Percentiles rank a stretch among this genome's conserved stretches.
Conservation (phyloP, 805 yeast species). For the Wickerhamomyces alni region DNA sequence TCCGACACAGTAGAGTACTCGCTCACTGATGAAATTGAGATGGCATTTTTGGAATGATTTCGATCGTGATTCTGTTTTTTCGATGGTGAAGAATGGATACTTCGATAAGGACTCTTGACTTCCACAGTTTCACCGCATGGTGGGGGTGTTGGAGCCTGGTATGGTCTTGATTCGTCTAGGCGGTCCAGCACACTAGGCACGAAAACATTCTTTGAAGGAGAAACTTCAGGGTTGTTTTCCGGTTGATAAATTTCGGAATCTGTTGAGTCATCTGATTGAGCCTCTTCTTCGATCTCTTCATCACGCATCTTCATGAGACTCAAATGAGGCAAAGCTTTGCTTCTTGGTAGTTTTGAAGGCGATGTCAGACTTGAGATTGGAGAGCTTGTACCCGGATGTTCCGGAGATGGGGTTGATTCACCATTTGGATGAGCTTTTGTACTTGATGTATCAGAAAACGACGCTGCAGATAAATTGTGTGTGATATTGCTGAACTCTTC, state of each 20-base stretch:
- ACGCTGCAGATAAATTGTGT: too few relatives aligned
- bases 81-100: not conserved
- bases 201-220: not conserved
- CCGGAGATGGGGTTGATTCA: slow-evolving; percentile 20
- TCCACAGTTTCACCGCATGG: not conserved
- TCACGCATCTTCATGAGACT: slow-evolving; percentile 19
- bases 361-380: slow-evolving; percentile 1
- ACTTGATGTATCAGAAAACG: not conserved
- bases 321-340: slow-evolving; percentile 20
- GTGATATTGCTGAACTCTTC: too few relatives aligned
- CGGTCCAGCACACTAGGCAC: slow-evolving; percentile 8
- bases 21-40: slow-evolving; percentile 21
- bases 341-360: slow-evolving; percentile 21
- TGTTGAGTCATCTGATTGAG: not conserved
- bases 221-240: too few relatives aligned
- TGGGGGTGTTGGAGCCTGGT: slow-evolving; percentile 2
- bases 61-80: not conserved
- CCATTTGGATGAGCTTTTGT: slow-evolving; percentile 11
- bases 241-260: not conserved
- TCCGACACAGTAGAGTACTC: slow-evolving; percentile 17
- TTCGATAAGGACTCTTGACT: not conserved
- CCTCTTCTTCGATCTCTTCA: slow-evolving; percentile 14
- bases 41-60: slow-evolving; percentile 8
- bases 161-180: slow-evolving; percentile 7
- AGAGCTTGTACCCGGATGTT: not conserved